Base-by-base conservation (phyloP, 2,329 filamentous ascomycete species). In the Colletotrichum sojae region DNA sequence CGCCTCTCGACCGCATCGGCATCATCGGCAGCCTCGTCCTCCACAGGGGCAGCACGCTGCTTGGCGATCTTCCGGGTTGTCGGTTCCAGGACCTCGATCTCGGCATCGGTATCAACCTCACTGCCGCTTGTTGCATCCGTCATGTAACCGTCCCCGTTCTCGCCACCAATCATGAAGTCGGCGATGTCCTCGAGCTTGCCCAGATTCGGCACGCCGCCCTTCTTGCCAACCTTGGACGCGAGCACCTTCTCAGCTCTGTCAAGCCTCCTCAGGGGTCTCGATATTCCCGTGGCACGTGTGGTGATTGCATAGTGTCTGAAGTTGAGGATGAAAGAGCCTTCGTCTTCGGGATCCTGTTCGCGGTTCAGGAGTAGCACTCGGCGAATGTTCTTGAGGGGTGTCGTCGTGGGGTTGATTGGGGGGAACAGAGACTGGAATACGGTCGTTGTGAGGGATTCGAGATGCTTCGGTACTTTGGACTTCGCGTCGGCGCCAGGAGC, bases 391-490 rank as follows among this genome's bases (percentile, higher is more conserved):
- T 94, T 92, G 43, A 99, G 87, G 1, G 96, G 94, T 2, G 94
- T 97, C 36, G 89, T 89, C 80, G 97, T 94, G 0, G 96, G 96
- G 75, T 96, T 96, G 80, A 99, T 98, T 1, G 95, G 94, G 4
- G 96, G 95, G 76, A 99, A 98, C 43, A 99, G 89, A 8, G 94
- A 97, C 80, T 98, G 95, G 82, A 98, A 99, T 76, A 98, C 91
- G 53, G 94, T 97, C 2, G 95, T 98, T 3, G 94, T 91, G 39
- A 99, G 90, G 25, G 92, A 92, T 82, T 99, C 96, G 76, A 99
- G 92, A 74, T 98, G 95, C 78, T 94, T 97, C 5, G 95, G 94
- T n/a, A 97, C 91, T 71, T 92, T 90, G 22, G 90, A 88, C 66
- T 86, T 87, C 36, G 88, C 81, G 66, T 90, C 88, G 52, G 86